phyloP scores from a whole-genome alignment of 2,329 filamentous ascomycete species.

The Colletotrichum theobromicola region DNA sequence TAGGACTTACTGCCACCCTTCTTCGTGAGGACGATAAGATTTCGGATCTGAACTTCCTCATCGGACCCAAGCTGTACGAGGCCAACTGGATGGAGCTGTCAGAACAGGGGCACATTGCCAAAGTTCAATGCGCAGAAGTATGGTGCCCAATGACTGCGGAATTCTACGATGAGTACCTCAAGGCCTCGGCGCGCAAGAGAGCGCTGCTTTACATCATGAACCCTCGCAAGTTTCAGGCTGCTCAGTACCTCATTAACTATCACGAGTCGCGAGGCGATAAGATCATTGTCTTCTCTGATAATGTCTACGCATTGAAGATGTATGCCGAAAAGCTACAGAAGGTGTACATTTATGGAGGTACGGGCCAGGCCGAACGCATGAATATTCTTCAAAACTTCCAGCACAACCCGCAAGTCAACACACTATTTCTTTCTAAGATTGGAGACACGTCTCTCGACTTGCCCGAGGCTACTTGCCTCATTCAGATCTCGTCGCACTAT shows the following conservation, averaged over 20 bases:
- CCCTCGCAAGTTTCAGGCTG: slow-evolving; percentile 94
- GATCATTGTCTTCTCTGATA: slow-evolving; percentile 98
- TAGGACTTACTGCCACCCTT: slow-evolving; percentile 91
- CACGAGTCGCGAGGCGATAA: slow-evolving; percentile 95
- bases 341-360: slow-evolving; percentile 90
- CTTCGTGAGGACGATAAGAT: slow-evolving; percentile 99
- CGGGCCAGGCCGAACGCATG: slow-evolving; percentile 83
- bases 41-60: slow-evolving; percentile 94
- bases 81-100: slow-evolving; percentile 99
- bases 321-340: slow-evolving; percentile 87
- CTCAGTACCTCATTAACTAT: slow-evolving; percentile 97
- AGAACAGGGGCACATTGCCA: slow-evolving; percentile 94
- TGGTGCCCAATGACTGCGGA: slow-evolving; percentile 99
- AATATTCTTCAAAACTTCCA: slow-evolving; percentile 93
- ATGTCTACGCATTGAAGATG: slow-evolving; percentile 87
- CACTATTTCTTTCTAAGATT: slow-evolving; percentile 95
- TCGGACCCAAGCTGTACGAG: slow-evolving; percentile 96
- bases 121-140: slow-evolving; percentile 96
- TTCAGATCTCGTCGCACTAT: slow-evolving; percentile 97
- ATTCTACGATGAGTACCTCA: slow-evolving; percentile 94
- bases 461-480: slow-evolving; percentile 94
- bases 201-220: slow-evolving; percentile 90
- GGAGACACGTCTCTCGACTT: slow-evolving; percentile 98
- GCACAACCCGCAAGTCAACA: slow-evolving; percentile 87
- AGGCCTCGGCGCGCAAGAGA: slow-evolving; percentile 59